A percentile compares a stretch with the other conserved stretches of the same genome.
These are phyloP conservation scores for Magnaporthales sp. DNA, from an alignment of 2,329 filamentous ascomycete genomes.

Conservation along the genomic window DNA sequence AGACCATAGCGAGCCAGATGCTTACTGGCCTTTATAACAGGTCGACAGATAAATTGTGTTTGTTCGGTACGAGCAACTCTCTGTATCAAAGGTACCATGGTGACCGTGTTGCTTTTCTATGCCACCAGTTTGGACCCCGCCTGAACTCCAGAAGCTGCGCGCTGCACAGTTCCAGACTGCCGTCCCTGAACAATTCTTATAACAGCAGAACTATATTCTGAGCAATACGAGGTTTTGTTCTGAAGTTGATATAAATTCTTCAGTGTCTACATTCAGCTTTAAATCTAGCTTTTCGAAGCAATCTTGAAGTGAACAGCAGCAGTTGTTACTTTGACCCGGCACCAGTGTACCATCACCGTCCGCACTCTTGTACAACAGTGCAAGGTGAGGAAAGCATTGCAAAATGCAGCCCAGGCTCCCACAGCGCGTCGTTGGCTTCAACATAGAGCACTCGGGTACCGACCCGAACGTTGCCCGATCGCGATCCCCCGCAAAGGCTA, in stretches of 20 bases:
- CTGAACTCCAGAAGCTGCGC: background rate
- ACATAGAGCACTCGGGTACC: no score
- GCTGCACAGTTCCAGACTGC: background rate
- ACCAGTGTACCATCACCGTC: background rate
- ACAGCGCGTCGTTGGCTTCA: no score
- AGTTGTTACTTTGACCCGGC: background rate
- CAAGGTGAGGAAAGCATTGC: background rate
- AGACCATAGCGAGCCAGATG: no score
- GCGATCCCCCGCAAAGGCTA: no score
- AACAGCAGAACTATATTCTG: background rate
- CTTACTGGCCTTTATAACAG: no score
- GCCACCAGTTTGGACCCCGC: background rate
- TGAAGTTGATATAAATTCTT: background rate
- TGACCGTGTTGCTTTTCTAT: background rate
- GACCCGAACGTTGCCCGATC: no score
- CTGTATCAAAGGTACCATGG: background rate
- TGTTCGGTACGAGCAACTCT: background rate
- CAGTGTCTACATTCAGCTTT: background rate
- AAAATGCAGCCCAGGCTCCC: background rate
- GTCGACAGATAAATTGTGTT: no score
- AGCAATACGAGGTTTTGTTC: background rate
- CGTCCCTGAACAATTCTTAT: background rate
- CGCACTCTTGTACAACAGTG: background rate
- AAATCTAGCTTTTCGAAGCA: background rate
- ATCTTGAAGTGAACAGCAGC: background rate